Evolutionary conservation across 768 basidiomycete genomes (phyloP), one percentile per base, ranked within the genome.

Genomic region (Boletus sp.): DNA sequence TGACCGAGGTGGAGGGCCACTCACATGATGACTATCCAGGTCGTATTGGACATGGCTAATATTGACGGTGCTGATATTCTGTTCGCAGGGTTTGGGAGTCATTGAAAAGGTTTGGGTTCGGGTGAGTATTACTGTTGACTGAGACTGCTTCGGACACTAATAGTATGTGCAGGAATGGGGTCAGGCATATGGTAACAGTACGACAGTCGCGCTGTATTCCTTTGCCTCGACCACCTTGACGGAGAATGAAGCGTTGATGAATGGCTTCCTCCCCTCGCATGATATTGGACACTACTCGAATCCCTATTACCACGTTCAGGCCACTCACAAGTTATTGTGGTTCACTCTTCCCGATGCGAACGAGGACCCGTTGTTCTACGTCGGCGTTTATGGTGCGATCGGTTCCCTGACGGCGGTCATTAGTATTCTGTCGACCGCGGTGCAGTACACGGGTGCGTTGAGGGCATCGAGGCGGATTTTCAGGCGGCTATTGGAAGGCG

Each of bases 351-450:
- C 86, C 0, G 75, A 73, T 35, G 87, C 84, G 0, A 69, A 78
- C 14, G 76, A 81, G 18, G 79, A 85, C 39, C 90, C 90, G 0
- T 65, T 89, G 61, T 90, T 89, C 73, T 92, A 89, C 58, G 78
- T 92, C 42, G 80, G 80, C 0, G 68, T 90, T 20, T 90, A 87
- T 61, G 84, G 84, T 1, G 76, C 76, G 0, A 85, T 92, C 57
- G 83, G 85, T 1, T 56, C 87, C 7, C 64, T 65, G 14, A 76
- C 76, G 36, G 83, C 80, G 1, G 18, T 83, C 5, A 71, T 82
- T 30, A 78, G 74, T 46, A 72, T 86, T 6, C 47, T 74, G 9
- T 78, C 81, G 17, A 73, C 73, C 17, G 70, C 77, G 20, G 80
- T 81, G 1, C 86, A 89, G 66, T 86, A 81, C 62, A 83, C 82